Evolutionary conservation across 225 moss, liverwort and hornwort genomes (phyloP), one percentile per base, ranked within the genome.

Genomic region (Bryoerythrophyllum caledonicum): DNA sequence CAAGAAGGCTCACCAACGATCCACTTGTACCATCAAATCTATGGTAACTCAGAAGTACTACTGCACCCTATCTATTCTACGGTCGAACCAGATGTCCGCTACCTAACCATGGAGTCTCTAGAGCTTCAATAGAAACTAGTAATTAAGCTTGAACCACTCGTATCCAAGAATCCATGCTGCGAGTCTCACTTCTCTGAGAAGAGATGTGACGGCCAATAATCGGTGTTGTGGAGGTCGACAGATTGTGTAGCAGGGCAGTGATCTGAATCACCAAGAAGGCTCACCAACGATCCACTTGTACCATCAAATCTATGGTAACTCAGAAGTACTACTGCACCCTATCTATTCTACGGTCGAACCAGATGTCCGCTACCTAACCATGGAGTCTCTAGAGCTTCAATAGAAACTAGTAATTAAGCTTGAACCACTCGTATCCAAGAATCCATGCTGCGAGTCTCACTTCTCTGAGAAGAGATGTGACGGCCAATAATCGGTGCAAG

Each of bases 141-240:
- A 43, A 70, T 41, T n/a, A 21, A 77, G 28, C 35, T 72, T 72
- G 8, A 53, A 43, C 30, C 37, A 37, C 17, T 43, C 12, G 3
- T 16, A 41, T 41, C 14, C 9, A 27, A 10, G n/a, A 69, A 67
- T 30, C 46, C 19, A 16, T 25, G 52, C 23, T 10, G n/a, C n/a
- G n/a, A n/a, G n/a, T n/a, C n/a, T n/a, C n/a, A n/a, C n/a, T n/a
- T n/a, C n/a, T n/a, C n/a, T n/a, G n/a, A n/a, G n/a, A n/a, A n/a
- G n/a, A n/a, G n/a, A n/a, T n/a, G n/a, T n/a, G n/a, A n/a, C n/a
- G n/a, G n/a, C n/a, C n/a, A n/a, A n/a, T n/a, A 75, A 75, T 40
- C 64, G 35, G 58, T 38, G 51, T 75, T 80, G 80, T 70, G 58
- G 75, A 70, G 70, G 75, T 75, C 75, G 58, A 80, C 70, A 16